Conservation (phyloP, 108 stramenopile genomes). For the Pseudonitzschia delicatissima region DNA sequence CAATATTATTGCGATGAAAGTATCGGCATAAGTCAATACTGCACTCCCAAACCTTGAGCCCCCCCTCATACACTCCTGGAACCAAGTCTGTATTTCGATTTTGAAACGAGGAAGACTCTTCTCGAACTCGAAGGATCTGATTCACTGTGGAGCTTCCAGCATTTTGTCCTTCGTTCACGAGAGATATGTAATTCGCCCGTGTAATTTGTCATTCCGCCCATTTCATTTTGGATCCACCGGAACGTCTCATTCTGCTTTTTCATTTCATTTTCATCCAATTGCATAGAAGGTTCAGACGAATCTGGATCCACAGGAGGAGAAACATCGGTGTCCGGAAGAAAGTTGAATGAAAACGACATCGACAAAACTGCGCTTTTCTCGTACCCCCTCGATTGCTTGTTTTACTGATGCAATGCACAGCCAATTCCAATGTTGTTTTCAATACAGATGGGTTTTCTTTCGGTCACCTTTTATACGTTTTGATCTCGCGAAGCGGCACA, state of each 20-base stretch:
- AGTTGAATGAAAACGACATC: slow-evolving; percentile 17
- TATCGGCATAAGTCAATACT: slow-evolving; percentile 72
- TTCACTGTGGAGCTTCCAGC: background rate
- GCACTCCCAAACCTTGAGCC: slow-evolving; percentile 84
- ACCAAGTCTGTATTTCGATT: slow-evolving; percentile 28
- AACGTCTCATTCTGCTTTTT: background rate
- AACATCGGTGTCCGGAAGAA: background rate
- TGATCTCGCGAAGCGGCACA: too few relatives aligned
- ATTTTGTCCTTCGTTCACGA: background rate
- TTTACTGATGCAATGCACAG: too few relatives aligned
- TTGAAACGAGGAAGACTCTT: slow-evolving; percentile 1
- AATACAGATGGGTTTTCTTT: too few relatives aligned
- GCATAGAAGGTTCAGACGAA: background rate
- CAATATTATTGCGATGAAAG: slow-evolving; percentile 29
- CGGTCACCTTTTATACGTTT: too few relatives aligned
- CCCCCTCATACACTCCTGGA: slow-evolving; percentile 85
- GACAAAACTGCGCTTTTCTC: too few relatives aligned
- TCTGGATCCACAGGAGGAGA: background rate
- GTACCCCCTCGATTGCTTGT: too few relatives aligned
- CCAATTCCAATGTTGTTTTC: too few relatives aligned
- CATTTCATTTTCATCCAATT: background rate
- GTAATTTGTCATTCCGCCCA: background rate
- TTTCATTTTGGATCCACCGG: background rate
- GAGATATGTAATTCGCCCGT: background rate
- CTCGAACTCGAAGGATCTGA: slow-evolving; percentile 3